Evolutionary conservation across 176 grass and related monocot genomes (phyloP), one percentile per base, ranked within the genome.

Genomic region (Carex kokanica): DNA sequence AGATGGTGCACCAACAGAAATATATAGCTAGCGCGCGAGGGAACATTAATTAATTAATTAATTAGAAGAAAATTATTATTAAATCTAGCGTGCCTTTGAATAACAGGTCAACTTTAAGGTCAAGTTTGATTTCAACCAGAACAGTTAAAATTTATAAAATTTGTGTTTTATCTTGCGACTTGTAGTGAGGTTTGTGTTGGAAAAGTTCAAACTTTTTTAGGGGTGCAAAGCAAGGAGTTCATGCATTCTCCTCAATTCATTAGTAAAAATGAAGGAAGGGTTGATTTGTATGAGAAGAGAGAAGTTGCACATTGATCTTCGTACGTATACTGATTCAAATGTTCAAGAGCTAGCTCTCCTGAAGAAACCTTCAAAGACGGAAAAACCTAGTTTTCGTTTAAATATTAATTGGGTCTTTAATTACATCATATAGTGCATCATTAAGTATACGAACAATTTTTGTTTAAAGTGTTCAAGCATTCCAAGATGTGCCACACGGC

Each of bases 361-460:
- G 8, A 32, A 79, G 75, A 79, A 60, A 15, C 77, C 27, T 79
- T 79, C 77, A 79, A 79, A 79, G 54, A 79, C 54, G 77, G 5
- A 17, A 34, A 34, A 3, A 0, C 16, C 1, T n/a, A n/a, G n/a
- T 9, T 69, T 69, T 38, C 15, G 0, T 15, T 67, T 34, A 67
- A 17, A 27, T 0, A 68, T 68, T n/a, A n/a, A 38, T 68, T 1
- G 31, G 23, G 11, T 34, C 0, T 17, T n/a, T 17, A n/a, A 0
- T 60, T 61, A 61, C 59, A 61, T 38, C 25, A 5, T 1, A 14
- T 6, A 18, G 3, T 36, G 18, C 64, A 0, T 68, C 65, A 38
- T 68, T 5, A 2, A 0, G 0, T 9, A 60, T 23, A 2, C 1
- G 20, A 18, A 18, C 15, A 8, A 40, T n/a, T 18, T 18, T 38